Evolutionary conservation across 257 asterid species (phyloP).

Genomic region (Ajuga chamaepitys): DNA sequence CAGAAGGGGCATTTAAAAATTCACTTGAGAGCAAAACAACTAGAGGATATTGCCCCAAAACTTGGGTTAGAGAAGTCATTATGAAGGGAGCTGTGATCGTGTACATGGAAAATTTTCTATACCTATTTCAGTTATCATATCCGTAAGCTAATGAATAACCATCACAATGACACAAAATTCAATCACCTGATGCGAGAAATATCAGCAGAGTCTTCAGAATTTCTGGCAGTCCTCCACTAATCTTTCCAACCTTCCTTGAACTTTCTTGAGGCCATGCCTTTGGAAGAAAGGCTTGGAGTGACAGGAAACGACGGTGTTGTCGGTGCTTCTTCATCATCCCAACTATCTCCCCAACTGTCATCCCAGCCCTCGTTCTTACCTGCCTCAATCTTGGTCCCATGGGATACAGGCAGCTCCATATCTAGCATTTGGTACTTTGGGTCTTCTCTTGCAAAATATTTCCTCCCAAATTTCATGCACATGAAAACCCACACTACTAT

Average conservation of each 20-base stretch:
- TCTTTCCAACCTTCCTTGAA: conserved; percentile 78
- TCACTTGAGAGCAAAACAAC: background rate
- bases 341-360: conserved; percentile 66
- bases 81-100: background rate
- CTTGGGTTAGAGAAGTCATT: background rate
- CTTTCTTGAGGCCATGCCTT: conserved; percentile 50
- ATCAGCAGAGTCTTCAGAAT: background rate
- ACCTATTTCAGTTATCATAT: background rate
- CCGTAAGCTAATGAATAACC: background rate
- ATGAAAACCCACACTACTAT: conserved; percentile 27
- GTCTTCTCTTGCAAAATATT: conserved; percentile 25
- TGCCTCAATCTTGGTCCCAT: conserved; percentile 22
- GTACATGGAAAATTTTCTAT: background rate
- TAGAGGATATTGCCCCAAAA: background rate
- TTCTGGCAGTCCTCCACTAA: conserved; percentile 17
- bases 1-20: background rate
- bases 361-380: conserved; percentile 67
- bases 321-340: conserved; percentile 90
- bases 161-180: background rate
- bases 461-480: conserved; percentile 28
- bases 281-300: conserved; percentile 56
- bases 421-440: conserved; percentile 55
- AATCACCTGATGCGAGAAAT: background rate
- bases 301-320: conserved; percentile 43
- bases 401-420: conserved; percentile 69